phyloP scores from a whole-genome alignment of 169 alveolate species.

The Cryptosporidium felis region DNA sequence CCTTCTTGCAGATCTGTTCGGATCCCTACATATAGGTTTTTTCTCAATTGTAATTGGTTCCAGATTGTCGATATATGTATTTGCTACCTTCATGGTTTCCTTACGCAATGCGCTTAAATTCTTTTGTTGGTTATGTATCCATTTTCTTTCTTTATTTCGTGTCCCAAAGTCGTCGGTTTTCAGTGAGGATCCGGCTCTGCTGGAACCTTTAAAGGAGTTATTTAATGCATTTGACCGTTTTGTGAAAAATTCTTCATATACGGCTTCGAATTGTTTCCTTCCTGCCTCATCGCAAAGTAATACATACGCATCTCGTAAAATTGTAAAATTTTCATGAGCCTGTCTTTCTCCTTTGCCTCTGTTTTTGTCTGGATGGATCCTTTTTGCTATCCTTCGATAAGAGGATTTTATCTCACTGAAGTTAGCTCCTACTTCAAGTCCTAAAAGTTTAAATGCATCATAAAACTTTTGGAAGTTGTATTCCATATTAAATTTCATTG shows the following conservation, averaged over 20 bases:
- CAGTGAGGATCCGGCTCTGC: too few species aligned
- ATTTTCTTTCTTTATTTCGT: not conserved
- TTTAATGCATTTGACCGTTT: too few species aligned
- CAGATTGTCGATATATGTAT: not conserved
- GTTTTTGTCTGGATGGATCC: conserved; percentile 55
- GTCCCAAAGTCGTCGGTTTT: not conserved
- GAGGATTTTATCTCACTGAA: conserved; percentile 8
- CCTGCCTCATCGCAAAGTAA: conserved; percentile 22
- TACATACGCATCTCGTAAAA: conserved; percentile 8
- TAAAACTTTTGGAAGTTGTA: not conserved
- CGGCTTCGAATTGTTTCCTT: conserved; percentile 40
- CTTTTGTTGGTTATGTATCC: not conserved
- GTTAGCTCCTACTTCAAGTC: conserved; percentile 21
- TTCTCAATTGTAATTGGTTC: not conserved
- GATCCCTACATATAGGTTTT: not conserved
- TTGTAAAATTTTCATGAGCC: conserved; percentile 52
- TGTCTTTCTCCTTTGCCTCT: not conserved
- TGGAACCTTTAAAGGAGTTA: too few species aligned
- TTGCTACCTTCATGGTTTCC: not conserved
- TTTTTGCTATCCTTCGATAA: conserved; percentile 23
- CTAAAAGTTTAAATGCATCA: conserved; percentile 23
- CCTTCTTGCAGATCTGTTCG: not conserved
- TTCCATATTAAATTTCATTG: too few species aligned
- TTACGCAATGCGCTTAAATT: not conserved
- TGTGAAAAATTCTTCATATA: too few species aligned